Evolutionary conservation across 441 rosid species (phyloP).

Genomic region (Gossypium laxum): DNA sequence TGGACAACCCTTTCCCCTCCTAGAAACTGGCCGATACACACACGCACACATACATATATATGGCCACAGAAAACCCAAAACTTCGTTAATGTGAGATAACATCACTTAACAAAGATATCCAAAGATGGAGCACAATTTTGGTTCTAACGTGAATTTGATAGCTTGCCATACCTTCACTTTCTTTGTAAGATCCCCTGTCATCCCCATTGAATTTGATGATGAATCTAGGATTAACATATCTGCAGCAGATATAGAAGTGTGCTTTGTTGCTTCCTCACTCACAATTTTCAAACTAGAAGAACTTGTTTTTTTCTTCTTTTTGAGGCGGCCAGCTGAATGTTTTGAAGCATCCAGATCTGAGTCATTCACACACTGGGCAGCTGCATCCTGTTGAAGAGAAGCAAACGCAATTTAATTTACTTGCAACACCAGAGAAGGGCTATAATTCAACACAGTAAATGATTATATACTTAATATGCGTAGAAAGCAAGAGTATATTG

Average conservation of each 20-base stretch:
- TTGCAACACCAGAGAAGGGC: not conserved
- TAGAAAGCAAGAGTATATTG: not conserved
- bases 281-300: conserved; percentile 17
- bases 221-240: conserved; percentile 27
- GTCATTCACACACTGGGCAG: conserved; percentile 20
- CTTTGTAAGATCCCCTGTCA: conserved; percentile 19
- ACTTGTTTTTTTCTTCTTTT: conserved; percentile 16
- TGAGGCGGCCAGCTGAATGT: conserved; percentile 12
- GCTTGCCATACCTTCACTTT: conserved; percentile 25
- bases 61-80: not conserved
- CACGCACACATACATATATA: no score
- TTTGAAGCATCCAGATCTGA: conserved; percentile 16
- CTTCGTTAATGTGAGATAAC: not conserved
- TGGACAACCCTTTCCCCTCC: no score
- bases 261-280: conserved; percentile 30
- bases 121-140: not conserved
- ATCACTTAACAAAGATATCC: not conserved
- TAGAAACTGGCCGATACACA: no score
- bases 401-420: conserved; percentile 1
- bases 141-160: not conserved
- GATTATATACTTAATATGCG: not conserved
- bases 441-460: not conserved
- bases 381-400: conserved; percentile 28
- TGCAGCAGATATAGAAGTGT: conserved; percentile 22
- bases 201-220: conserved; percentile 16